Conservation (phyloP, 495 filamentous ascomycete species). For the Penicillium paradoxum region DNA sequence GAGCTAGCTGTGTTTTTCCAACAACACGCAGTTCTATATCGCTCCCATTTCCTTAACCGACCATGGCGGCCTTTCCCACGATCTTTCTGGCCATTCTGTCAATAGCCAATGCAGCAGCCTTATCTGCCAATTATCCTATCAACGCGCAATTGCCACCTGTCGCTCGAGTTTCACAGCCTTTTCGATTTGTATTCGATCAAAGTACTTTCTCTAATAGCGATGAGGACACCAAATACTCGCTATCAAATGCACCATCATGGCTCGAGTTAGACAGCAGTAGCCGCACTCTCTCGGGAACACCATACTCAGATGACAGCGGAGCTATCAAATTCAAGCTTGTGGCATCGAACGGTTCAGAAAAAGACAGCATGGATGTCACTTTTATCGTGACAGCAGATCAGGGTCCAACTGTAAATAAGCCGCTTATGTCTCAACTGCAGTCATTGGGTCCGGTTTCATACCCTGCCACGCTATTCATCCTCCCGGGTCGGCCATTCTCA, state of each 20-base stretch:
- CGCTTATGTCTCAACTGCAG: slow-evolving; percentile 46
- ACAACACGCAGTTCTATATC: slow-evolving; percentile 9
- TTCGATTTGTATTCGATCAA: slow-evolving; percentile 62
- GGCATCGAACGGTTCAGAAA: slow-evolving; percentile 56
- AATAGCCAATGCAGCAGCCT: slow-evolving; percentile 39
- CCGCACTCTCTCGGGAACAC: slow-evolving; percentile 62
- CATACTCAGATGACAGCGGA: slow-evolving; percentile 51
- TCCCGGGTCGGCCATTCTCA: slow-evolving; percentile 40
- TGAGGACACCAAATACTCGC: slow-evolving; percentile 53
- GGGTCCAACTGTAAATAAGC: slow-evolving; percentile 45
- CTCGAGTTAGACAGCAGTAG: slow-evolving; percentile 58
- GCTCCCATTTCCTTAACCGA: slow-evolving; percentile 14
- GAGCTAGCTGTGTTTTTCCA: slow-evolving; percentile 15
- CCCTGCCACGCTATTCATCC: slow-evolving; percentile 42
- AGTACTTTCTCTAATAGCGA: slow-evolving; percentile 59
- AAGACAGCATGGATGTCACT: slow-evolving; percentile 53
- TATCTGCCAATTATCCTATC: slow-evolving; percentile 57
- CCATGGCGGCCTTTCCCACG: slow-evolving; percentile 30
- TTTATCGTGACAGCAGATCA: slow-evolving; percentile 55
- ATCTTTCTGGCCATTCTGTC: slow-evolving; percentile 30
- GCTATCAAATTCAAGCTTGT: slow-evolving; percentile 52
- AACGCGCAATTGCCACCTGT: slow-evolving; percentile 75
- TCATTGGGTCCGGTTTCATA: slow-evolving; percentile 41
- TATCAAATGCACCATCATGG: slow-evolving; percentile 62
- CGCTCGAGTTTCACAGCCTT: slow-evolving; percentile 58